These are phyloP conservation scores for Ostreobium quekettii DNA, from an alignment of 139 green algal genomes.

Conservation along the genomic window DNA sequence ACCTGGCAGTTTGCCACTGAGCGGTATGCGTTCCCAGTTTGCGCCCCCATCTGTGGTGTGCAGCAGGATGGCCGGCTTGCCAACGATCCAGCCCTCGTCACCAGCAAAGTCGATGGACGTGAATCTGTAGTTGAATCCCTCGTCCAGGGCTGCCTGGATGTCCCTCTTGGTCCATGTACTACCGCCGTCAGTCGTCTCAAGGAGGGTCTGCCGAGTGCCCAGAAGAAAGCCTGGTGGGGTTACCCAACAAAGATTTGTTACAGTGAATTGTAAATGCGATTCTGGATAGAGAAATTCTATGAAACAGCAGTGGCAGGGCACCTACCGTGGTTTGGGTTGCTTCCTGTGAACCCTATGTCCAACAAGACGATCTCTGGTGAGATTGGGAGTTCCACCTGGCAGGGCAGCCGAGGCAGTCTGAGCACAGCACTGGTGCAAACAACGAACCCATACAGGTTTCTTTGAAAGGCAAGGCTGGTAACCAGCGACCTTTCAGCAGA, in stretches of 20 bases:
- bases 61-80: slow-evolving; percentile 96
- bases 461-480: too few species aligned
- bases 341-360: slow-evolving; percentile 86
- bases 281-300: slow-evolving; percentile 12
- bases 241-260: background rate
- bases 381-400: slow-evolving; percentile 74
- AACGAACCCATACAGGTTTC: too few species aligned
- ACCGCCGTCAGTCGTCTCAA: slow-evolving; percentile 94
- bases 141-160: slow-evolving; percentile 60
- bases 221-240: slow-evolving; percentile 78
- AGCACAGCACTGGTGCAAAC: too few species aligned
- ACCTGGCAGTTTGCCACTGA: slow-evolving; percentile 87
- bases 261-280: too few species aligned
- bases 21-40: slow-evolving; percentile 93
- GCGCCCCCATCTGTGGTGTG: slow-evolving; percentile 87
- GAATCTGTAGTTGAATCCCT: slow-evolving; percentile 93
- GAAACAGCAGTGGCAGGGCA: background rate
- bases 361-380: slow-evolving; percentile 89
- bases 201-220: slow-evolving; percentile 90
- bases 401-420: too few species aligned
- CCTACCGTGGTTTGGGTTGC: slow-evolving; percentile 81
- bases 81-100: slow-evolving; percentile 97
- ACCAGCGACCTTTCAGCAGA: too few species aligned
- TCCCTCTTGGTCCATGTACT: slow-evolving; percentile 78
- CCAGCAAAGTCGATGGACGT: slow-evolving; percentile 91